Base-by-base conservation (phyloP, 345 rosid species). In the Carallia brachiata region DNA sequence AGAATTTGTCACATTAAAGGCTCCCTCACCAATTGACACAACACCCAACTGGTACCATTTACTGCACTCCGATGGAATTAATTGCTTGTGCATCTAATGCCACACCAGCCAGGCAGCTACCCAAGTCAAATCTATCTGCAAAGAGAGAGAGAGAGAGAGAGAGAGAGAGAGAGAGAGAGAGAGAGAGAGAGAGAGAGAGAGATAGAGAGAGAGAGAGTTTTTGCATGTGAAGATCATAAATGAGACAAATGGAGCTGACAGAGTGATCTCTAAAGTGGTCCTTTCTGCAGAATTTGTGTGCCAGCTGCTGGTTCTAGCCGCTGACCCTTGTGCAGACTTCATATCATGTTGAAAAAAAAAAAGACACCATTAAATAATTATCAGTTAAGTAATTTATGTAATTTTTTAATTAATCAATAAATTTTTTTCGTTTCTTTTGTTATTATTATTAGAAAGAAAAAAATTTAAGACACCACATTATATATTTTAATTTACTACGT, bases 201-300 rank as follows among this genome's bases (percentile, higher is more conserved):
- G 47, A 5, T 27, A 4, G 23, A 15, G 7, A 16, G 37, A 58
- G 52, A 61, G 37, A 48, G 3, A 18, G 54, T 12, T 50, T 16
- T 37, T 52, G 74, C 82, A 75, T 58, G 86, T 75, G 86, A 68
- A 31, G 66, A 23, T 61, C 75, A 56, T 75, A 73, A 83, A 80
- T 77, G 68, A 64, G 74, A 62, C 65, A 32, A 39, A 44, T 44
- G 50, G 50, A 4, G 17, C 50, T 30, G 57, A 55, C 8, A 7
- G 40, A 0, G 37, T 15, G 23, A 31, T 12, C 5, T 30, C 59
- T 52, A 6, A 53, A 28, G 82, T 73, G 82, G 80, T 78, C 76
- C 71, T 48, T 28, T 15, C 3, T 31, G 30, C 15, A 27, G 60
- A 56, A 56, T 12, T 31, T 19, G 31, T 40, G 31, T 40, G 31